Conservation (phyloP, 495 filamentous ascomycete genomes). For the Daldinia caldariorum region DNA sequence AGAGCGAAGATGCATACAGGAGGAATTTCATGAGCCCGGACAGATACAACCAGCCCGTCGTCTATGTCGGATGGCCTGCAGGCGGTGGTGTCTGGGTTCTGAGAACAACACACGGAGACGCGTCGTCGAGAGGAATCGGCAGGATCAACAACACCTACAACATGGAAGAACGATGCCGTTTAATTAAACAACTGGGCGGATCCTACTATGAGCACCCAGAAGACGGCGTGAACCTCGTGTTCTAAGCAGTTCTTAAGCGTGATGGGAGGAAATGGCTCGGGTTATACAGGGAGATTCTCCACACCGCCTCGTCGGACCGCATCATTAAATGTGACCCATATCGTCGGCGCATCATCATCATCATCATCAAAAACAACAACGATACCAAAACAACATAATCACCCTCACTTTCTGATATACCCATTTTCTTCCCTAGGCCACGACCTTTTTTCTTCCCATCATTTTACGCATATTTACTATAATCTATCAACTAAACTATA, state of each 20-base stretch:
- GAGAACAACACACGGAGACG: slow-evolving; percentile 28
- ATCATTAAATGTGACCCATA: background rate
- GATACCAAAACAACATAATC: background rate
- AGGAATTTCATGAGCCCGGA: slow-evolving; percentile 25
- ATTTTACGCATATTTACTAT: background rate
- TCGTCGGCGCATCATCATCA: background rate
- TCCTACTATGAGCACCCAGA: slow-evolving; percentile 42
- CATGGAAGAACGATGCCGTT: slow-evolving; percentile 47
- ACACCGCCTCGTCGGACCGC: background rate
- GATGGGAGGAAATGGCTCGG: slow-evolving; percentile 3
- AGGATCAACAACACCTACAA: slow-evolving; percentile 39
- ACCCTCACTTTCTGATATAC: slow-evolving; percentile 1
- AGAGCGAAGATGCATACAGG: slow-evolving; percentile 37
- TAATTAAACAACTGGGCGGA: slow-evolving; percentile 43
- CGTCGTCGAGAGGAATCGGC: slow-evolving; percentile 29
- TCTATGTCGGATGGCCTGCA: slow-evolving; percentile 36
- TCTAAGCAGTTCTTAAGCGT: background rate
- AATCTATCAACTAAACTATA: background rate
- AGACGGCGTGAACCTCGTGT: slow-evolving; percentile 38
- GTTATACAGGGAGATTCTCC: slow-evolving; percentile 4
- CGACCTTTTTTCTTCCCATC: slow-evolving; percentile 1
- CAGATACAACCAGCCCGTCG: slow-evolving; percentile 26
- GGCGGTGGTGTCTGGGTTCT: slow-evolving; percentile 42
- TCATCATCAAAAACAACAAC: background rate
- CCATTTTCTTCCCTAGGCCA: slow-evolving; percentile 6